Conservation (phyloP, 129 eudicot genomes). For the Lonicera japonica region DNA sequence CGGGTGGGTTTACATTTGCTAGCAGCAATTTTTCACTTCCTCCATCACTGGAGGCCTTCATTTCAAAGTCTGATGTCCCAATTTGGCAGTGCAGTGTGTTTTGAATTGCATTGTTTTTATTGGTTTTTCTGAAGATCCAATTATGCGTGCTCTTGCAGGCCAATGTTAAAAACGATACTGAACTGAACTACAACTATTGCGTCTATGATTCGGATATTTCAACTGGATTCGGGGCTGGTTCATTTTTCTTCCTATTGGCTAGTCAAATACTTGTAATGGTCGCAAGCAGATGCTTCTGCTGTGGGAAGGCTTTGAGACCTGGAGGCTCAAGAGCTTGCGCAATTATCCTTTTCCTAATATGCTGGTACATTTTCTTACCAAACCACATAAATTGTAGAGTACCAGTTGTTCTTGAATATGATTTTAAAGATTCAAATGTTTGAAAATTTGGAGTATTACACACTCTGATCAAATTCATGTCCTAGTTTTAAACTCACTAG, state of each 20-base stretch:
- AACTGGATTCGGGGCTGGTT: constrained; percentile 87
- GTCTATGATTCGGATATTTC: constrained; percentile 80
- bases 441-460: no score
- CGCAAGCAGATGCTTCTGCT: constrained; percentile 86
- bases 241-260: constrained; percentile 67
- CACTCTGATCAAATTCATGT: no score
- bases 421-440: no score
- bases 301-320: constrained; percentile 78
- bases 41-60: no score
- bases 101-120: neutral
- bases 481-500: no score
- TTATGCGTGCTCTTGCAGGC: constrained; percentile 37
- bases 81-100: neutral
- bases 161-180: constrained; percentile 26
- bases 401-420: neutral
- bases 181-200: constrained; percentile 44
- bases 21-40: no score
- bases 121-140: neutral
- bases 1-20: no score
- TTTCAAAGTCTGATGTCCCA: neutral
- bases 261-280: constrained; percentile 71
- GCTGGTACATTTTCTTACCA: constrained; percentile 46
- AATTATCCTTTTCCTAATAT: constrained; percentile 51
- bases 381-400: no score
- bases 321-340: constrained; percentile 80